Percentiles rank a stretch among this genome's conserved stretches.
phyloP scores from a whole-genome alignment of 2,329 filamentous ascomycete genomes.

The Monilinia fructicola region DNA sequence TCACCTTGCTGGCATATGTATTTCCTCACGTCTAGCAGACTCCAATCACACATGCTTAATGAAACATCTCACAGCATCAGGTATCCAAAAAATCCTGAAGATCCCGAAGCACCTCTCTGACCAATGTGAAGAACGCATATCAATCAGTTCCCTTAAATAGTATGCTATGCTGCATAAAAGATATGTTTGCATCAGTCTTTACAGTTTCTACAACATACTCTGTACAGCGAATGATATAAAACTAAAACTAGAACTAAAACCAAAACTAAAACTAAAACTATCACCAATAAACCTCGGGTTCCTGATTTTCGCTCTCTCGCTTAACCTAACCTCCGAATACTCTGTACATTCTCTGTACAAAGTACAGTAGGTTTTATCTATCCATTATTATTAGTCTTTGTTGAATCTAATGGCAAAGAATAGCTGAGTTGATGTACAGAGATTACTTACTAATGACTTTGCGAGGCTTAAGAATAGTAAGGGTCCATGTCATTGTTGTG shows the following conservation, averaged over 20 bases:
- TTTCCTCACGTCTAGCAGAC: neutral
- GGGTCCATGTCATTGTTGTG: too few relatives aligned
- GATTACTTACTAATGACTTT: too few relatives aligned
- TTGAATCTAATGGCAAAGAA: too few relatives aligned
- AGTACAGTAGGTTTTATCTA: neutral
- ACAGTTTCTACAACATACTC: too few relatives aligned
- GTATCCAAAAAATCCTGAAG: neutral
- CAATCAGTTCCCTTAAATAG: constrained; percentile 7
- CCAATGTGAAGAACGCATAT: neutral
- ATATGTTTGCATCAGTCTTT: neutral
- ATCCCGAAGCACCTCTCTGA: neutral
- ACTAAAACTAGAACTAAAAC: too few relatives aligned
- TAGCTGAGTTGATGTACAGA: too few relatives aligned
- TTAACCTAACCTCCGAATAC: neutral
- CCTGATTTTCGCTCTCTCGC: neutral
- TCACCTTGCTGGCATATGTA: neutral
- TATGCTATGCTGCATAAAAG: constrained; percentile 1
- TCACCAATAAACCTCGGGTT: neutral
- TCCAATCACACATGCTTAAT: too few relatives aligned
- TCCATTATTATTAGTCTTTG: neutral
- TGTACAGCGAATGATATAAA: too few relatives aligned
- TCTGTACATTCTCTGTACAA: neutral
- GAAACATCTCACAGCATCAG: neutral
- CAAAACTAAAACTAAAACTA: too few relatives aligned
- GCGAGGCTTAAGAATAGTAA: too few relatives aligned